phyloP scores from a whole-genome alignment of 2,329 filamentous ascomycete species.

The Neofusicoccum ribis region DNA sequence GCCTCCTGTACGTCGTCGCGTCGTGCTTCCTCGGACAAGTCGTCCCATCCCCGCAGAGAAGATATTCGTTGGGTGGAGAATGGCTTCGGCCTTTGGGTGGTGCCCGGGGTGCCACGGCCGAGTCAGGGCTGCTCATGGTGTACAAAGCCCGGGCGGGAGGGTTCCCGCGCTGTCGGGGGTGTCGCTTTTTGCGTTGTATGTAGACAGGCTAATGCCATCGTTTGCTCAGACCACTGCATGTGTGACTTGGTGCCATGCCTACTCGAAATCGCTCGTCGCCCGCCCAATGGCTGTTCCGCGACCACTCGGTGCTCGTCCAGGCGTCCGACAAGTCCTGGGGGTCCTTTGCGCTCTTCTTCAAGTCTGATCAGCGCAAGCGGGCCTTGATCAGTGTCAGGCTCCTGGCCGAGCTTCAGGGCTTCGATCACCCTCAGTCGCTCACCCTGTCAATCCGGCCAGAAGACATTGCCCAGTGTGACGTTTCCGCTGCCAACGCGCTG shows the following conservation, averaged over 20 bases:
- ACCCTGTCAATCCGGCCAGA: not conserved
- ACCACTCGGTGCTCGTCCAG: not conserved
- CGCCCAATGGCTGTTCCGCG: not conserved
- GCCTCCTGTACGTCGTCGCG: too few species aligned
- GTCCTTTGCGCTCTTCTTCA: not conserved
- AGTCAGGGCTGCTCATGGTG: not conserved
- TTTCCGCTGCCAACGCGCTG: not conserved
- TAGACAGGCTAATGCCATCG: not conserved
- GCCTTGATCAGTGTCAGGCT: not conserved
- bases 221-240: not conserved
- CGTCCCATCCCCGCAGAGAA: too few species aligned
- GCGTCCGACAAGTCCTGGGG: not conserved
- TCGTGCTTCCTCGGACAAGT: too few species aligned
- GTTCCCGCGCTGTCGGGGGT: not conserved
- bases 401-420: not conserved
- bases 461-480: not conserved
- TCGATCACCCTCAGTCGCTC: not conserved
- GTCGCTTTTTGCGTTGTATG: not conserved
- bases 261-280: not conserved
- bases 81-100: not conserved
- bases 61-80: too few species aligned
- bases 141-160: not conserved
- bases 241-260: not conserved
- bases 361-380: not conserved
- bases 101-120: not conserved